Evolutionary conservation across 805 yeast genomes (phyloP), one percentile per base, ranked within the genome.

Genomic region (Yarrowia sp.): DNA sequence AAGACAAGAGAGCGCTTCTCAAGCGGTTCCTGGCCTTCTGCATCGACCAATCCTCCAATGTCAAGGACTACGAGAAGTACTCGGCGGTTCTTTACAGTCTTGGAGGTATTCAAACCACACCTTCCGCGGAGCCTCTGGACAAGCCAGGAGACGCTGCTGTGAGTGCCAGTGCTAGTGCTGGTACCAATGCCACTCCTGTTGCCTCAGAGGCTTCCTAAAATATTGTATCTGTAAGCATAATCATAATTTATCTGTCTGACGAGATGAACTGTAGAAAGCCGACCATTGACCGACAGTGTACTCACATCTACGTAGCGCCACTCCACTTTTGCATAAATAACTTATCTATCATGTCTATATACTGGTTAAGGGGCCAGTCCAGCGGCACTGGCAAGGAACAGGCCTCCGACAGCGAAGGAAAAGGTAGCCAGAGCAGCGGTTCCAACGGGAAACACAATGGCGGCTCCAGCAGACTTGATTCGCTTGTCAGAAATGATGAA

Each of bases 351-450:
- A 52, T 38, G 56, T 56, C 48, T 45, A 40, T 59, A 45, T 40
- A 59, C 32, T n/a, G 35, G 38, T 61, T 41, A 63, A 11, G 67
- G 67, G n/a, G 67, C 56, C 55, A 63, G 14, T 48, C 67, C 67
- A 22, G 56, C 56, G 48, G 67, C 67, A 48, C 56, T 48, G 45
- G 67, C 67, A 19, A 63, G 67, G 48, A 63, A 63, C n/a, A 63
- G 56, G 32, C 67, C 56, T 11, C 67, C 67, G 22, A 48, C 46
- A 63, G 67, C 41, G 40, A 63, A 63, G 5, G 67, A 36, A 63
- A 63, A 48, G 45, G 67, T 63, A 45, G 67, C 67, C 56, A 63
- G 56, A 38, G 56, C 56, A n/a, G 67, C 67, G 32, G 67, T 48
- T 48, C 45, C 67, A 36, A 63, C 40, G 55, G 67, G 67, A 48